A percentile compares a stretch with the other conserved stretches of the same genome.
phyloP scores from a whole-genome alignment of 1,139 yeast genomes.

The Chernovozyma aurita region DNA sequence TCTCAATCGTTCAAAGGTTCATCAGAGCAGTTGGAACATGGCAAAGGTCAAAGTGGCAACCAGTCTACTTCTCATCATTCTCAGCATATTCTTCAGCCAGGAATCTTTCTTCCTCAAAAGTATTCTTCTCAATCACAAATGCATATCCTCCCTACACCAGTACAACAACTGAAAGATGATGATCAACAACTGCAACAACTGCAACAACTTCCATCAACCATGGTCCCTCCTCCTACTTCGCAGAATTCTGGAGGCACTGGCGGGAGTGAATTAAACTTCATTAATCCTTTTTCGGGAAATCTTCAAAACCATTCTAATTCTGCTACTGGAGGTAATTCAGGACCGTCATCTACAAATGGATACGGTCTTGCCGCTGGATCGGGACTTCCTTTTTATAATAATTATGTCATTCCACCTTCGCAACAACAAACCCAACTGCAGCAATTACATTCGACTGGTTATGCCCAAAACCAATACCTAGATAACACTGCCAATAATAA shows the following conservation, averaged over 20 bases:
- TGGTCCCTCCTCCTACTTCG: conserved; percentile 1
- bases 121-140: conserved; percentile 3
- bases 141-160: not conserved
- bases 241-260: conserved; percentile 4
- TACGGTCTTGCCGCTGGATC: conserved; percentile 8
- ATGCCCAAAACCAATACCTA: not conserved
- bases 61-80: not conserved
- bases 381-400: conserved; percentile 9
- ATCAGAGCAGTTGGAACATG: not conserved
- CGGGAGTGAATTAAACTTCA: conserved; percentile 14
- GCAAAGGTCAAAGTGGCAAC: not conserved
- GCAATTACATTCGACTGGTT: conserved; percentile 5
- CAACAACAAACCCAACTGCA: conserved; percentile 7
- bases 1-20: conserved; percentile 3
- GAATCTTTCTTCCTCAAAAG: conserved; percentile 4
- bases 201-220: conserved; percentile 4
- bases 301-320: conserved; percentile 5
- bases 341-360: not conserved
- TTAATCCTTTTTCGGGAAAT: conserved; percentile 18
- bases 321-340: not conserved
- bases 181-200: conserved; percentile 10
- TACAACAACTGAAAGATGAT: conserved; percentile 12
- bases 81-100: not conserved
- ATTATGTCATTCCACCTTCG: conserved; percentile 11
- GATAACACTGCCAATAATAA: conserved; percentile 6